Percentiles rank a stretch among this genome's conserved stretches.
Evolutionary conservation across 305 asterid species (phyloP).

Genomic region (Ruellia speciosa): DNA sequence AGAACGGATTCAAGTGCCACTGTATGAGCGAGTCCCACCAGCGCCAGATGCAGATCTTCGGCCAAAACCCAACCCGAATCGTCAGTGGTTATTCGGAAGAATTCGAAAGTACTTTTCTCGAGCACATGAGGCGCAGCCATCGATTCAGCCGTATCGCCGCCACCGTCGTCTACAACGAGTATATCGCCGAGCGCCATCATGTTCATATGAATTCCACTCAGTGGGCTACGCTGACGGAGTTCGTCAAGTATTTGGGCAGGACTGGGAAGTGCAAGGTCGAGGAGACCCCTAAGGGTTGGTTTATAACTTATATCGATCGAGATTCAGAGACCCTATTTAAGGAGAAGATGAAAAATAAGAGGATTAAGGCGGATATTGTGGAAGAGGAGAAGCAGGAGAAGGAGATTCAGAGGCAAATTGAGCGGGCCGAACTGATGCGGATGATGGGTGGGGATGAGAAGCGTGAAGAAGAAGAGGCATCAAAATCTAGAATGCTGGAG

Average conservation of each 20-base stretch:
- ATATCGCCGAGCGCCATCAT: conserved; percentile 65
- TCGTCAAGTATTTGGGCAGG: conserved; percentile 70
- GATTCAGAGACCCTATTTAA: conserved; percentile 78
- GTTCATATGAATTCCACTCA: conserved; percentile 79
- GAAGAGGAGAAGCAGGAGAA: conserved; percentile 85
- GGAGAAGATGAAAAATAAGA: conserved; percentile 79
- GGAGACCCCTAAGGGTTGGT: conserved; percentile 87
- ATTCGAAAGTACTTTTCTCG: conserved; percentile 56
- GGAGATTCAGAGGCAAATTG: conserved; percentile 74
- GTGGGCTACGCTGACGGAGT: conserved; percentile 83
- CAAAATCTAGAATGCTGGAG: conserved; percentile 33
- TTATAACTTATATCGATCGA: conserved; percentile 69
- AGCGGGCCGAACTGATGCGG: conserved; percentile 66
- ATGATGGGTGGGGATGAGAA: conserved; percentile 23
- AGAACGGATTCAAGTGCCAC: conserved; percentile 93
- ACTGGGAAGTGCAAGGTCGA: conserved; percentile 83
- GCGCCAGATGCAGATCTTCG: conserved; percentile 85
- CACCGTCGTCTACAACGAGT: conserved; percentile 87
- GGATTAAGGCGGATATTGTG: conserved; percentile 58
- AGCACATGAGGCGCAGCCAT: conserved; percentile 76
- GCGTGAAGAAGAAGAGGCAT: conserved; percentile 24
- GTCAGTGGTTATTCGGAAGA: conserved; percentile 74
- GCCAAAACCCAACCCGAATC: conserved; percentile 61
- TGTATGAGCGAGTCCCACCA: conserved; percentile 91
- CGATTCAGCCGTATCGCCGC: conserved; percentile 83